Base-by-base conservation (phyloP, 1,284 basidiomycete species). In the Marasmius fiardii region DNA sequence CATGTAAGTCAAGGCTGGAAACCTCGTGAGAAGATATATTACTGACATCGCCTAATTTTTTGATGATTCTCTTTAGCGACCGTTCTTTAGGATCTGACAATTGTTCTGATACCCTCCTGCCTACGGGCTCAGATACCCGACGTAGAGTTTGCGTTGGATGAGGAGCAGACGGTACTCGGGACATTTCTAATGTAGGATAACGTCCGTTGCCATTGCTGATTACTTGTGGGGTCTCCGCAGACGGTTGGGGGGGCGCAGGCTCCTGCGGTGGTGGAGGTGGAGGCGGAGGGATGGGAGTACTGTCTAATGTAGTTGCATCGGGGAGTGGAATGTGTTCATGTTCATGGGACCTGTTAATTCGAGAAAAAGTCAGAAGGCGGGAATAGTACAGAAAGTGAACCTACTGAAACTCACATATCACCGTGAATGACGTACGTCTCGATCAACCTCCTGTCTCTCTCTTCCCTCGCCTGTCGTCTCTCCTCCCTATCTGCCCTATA, bases 1-100 rank as follows among this genome's bases (percentile, higher is more conserved):
- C n/a, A 54, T 35, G 21, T 50, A 7, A 54, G 53, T 33, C 34
- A 50, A 8, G 52, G 68, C 33, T 68, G 51, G 50, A 50, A 23
- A 47, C 7, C 20, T 52, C 35, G 1, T 34, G 54, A 43, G 51
- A 26, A 28, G 48, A 51, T 6, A 44, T 44, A 47, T 43, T 14
- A 69, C 71, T 14, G 62, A 82, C 80, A 66, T 84, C 82, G 55
- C 77, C 75, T 20, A 85, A 65, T 62, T 80, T 77, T 59, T 64
- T 78, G 54, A 72, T 73, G 57, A 85, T 79, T 35, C 81, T 70
- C 47, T 68, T 65, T 4, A 75, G 58, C 10, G 76, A 66, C 45
- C 77, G 77, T 14, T 68, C 67, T 43, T 66, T 69, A 44, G 71
- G 58, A 52, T 72, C 67, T 41, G 20, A 18, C n/a, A 1, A 7